A percentile compares a stretch with the other conserved stretches of the same genome.
Conservation (phyloP, 2,329 filamentous ascomycete genomes). For the Dactylella cylindrospora region DNA sequence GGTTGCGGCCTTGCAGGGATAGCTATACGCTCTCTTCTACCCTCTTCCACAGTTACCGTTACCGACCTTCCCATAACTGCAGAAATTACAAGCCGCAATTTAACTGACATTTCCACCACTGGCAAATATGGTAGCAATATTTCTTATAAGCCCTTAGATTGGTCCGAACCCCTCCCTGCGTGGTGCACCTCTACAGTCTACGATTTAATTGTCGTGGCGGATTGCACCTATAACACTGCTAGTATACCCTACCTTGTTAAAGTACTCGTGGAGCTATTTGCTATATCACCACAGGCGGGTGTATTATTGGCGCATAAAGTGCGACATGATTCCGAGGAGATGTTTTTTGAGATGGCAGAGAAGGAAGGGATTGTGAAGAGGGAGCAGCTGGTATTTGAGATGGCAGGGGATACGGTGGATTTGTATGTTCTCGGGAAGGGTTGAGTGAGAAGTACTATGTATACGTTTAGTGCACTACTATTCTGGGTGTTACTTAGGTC, state of each 20-base stretch:
- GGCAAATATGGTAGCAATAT: background rate
- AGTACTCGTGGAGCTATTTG: slow-evolving; percentile 58
- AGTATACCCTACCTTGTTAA: slow-evolving; percentile 65
- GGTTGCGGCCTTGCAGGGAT: slow-evolving; percentile 69
- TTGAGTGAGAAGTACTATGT: slow-evolving; percentile 2
- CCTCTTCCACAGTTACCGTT: slow-evolving; percentile 60
- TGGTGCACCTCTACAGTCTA: slow-evolving; percentile 53
- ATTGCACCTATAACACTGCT: slow-evolving; percentile 73
- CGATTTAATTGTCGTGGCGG: slow-evolving; percentile 66
- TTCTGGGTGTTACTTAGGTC: no score
- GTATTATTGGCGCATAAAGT: slow-evolving; percentile 67
- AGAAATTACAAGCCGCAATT: slow-evolving; percentile 63
- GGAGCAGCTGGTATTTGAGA: slow-evolving; percentile 34
- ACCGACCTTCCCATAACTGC: slow-evolving; percentile 68
- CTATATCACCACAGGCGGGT: slow-evolving; percentile 56
- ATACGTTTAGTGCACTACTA: background rate
- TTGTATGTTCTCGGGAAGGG: slow-evolving; percentile 25
- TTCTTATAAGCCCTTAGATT: slow-evolving; percentile 60
- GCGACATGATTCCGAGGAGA: slow-evolving; percentile 65
- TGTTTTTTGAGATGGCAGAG: slow-evolving; percentile 66
- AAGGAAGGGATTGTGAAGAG: slow-evolving; percentile 40
- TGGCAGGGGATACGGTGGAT: slow-evolving; percentile 40
- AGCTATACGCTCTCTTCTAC: slow-evolving; percentile 60
- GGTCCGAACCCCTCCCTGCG: slow-evolving; percentile 60
- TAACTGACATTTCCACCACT: slow-evolving; percentile 54